Conservation (phyloP, 768 basidiomycete genomes). For the Agrocybe pediades region DNA sequence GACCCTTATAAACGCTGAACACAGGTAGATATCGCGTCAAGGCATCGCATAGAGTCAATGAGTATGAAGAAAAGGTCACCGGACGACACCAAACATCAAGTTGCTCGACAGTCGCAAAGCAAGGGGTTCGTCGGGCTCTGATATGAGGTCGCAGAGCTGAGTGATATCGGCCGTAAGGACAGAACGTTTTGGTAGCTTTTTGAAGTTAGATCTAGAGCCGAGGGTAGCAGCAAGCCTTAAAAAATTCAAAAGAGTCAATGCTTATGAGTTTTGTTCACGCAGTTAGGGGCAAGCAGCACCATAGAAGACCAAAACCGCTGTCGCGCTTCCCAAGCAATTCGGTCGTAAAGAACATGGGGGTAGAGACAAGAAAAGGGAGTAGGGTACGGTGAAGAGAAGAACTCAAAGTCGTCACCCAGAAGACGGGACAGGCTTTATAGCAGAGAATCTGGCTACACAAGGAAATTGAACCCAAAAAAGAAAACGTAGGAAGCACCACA, state of each 20-base stretch:
- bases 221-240: slow-evolving; percentile 88
- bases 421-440: neutral
- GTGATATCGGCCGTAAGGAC: slow-evolving; percentile 85
- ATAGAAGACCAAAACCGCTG: slow-evolving; percentile 87
- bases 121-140: slow-evolving; percentile 82
- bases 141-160: slow-evolving; percentile 79
- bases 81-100: slow-evolving; percentile 85
- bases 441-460: neutral
- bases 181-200: slow-evolving; percentile 78
- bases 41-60: neutral
- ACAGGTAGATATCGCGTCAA: neutral
- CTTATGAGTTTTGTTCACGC: neutral
- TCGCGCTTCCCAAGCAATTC: slow-evolving; percentile 82
- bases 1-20: slow-evolving; percentile 47
- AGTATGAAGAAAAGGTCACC: slow-evolving; percentile 43
- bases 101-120: slow-evolving; percentile 87
- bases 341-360: slow-evolving; percentile 81
- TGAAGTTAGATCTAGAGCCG: slow-evolving; percentile 85
- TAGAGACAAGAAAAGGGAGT: neutral
- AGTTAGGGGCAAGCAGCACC: slow-evolving; percentile 39
- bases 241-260: no score
- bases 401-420: neutral
- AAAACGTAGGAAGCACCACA: slow-evolving; percentile 1
- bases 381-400: neutral
- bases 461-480: neutral